Evolutionary conservation across 805 yeast genomes (phyloP), one percentile per base, ranked within the genome.

Genomic region (Metschnikowia lunata): DNA sequence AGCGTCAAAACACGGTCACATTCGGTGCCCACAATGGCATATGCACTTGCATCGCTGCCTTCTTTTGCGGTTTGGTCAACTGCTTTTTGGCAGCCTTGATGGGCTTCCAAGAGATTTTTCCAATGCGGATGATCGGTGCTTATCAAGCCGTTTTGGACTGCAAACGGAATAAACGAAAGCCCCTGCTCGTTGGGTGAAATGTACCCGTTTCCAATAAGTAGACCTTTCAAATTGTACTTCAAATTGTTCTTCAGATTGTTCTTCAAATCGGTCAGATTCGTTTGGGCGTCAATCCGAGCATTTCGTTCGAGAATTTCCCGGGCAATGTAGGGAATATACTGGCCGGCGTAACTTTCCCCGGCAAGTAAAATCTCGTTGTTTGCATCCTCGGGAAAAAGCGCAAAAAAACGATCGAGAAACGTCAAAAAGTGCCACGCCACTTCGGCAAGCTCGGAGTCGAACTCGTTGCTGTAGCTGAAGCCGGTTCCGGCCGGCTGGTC

Each of bases 401-500:
- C 69, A 52, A 77, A 83, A 65, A 82, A 93, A 50, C 76, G 75
- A 26, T 76, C 73, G 56, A 93, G 59, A 58, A 93, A 93, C 7
- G 58, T 59, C 39, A 83, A 55, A 49, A 91, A 82, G 54, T 86
- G 83, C 14, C 61, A 63, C 1, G 83, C 78, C 30, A 90, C 82
- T 37, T 79, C 68, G 15, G 57, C 62, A 45, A 85, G 67, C 49
- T 81, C 85, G 9, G 58, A 61, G 47, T 78, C 82, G 55, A 73
- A 84, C 0, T 68, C 66, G 34, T 75, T 76, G 1, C 83, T 75
- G 35, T 71, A 77, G 40, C 95, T 85, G 63, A 85, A 88, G 1
- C 99, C 99, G 1, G 96, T 88, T 3, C 97, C 97, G 14, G 84
- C 80, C 0, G 99, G 99, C 63, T 93, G 98, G 64, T 93, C 99